Conservation (phyloP, 2,329 filamentous ascomycete species). For the Aureobasidium mangrovei region DNA sequence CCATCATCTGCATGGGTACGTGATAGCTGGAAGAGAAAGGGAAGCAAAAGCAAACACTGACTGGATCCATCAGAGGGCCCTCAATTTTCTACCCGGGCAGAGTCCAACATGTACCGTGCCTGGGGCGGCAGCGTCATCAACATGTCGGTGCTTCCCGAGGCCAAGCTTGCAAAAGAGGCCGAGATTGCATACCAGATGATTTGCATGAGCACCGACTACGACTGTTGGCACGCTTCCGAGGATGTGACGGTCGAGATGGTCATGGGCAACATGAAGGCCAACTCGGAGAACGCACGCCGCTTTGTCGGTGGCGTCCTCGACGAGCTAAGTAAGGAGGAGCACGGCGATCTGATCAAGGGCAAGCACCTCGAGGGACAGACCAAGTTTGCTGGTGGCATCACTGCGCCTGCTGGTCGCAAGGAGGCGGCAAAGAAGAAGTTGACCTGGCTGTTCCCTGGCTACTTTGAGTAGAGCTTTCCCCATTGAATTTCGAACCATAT, state of each 20-base stretch:
- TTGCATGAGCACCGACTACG: slow-evolving; percentile 98
- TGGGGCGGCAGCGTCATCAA: slow-evolving; percentile 96
- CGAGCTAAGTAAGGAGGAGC: slow-evolving; percentile 68
- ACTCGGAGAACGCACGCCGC: slow-evolving; percentile 75
- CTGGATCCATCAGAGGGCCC: slow-evolving; percentile 68
- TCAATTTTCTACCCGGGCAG: slow-evolving; percentile 91
- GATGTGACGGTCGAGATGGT: slow-evolving; percentile 93
- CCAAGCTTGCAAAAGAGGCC: slow-evolving; percentile 90
- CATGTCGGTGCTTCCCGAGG: slow-evolving; percentile 93
- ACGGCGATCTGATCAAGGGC: slow-evolving; percentile 64
- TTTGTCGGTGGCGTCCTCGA: slow-evolving; percentile 84
- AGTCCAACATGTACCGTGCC: slow-evolving; percentile 87
- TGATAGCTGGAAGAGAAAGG: slow-evolving; percentile 16
- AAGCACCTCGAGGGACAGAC: slow-evolving; percentile 72
- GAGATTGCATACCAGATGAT: slow-evolving; percentile 98
- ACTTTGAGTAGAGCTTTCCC: slow-evolving; percentile 42
- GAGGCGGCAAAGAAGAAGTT: slow-evolving; percentile 70
- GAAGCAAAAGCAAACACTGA: neutral
- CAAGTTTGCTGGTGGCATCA: slow-evolving; percentile 74
- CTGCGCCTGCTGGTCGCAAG: slow-evolving; percentile 64
- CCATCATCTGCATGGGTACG: slow-evolving; percentile 83
- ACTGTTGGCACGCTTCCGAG: slow-evolving; percentile 85
- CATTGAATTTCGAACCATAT: neutral
- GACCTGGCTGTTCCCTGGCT: slow-evolving; percentile 79
- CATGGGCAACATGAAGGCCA: slow-evolving; percentile 91